Evolutionary conservation across 345 rosid genomes (phyloP).

Genomic region (Eucalyptus curtisii): DNA sequence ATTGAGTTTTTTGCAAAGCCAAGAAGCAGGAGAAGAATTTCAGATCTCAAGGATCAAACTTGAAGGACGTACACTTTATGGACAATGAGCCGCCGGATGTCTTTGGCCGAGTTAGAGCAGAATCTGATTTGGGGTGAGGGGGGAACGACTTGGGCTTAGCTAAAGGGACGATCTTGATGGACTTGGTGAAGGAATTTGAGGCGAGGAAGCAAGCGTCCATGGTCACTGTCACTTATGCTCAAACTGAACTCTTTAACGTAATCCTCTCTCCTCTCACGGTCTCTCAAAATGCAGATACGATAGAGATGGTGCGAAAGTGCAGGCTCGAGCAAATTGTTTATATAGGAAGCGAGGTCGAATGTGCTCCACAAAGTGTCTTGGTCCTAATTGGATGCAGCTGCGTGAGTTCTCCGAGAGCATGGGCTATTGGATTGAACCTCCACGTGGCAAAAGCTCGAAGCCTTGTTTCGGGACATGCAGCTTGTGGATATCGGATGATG

Average conservation of each 20-base stretch:
- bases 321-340: not conserved
- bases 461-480: not conserved
- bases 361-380: conserved; percentile 27
- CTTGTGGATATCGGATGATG: not conserved
- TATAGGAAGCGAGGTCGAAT: not conserved
- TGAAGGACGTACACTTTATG: not conserved
- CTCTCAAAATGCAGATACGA: not conserved
- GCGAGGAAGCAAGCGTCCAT: conserved; percentile 77
- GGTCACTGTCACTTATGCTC: not conserved
- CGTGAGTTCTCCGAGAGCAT: conserved; percentile 2
- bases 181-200: conserved; percentile 42
- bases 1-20: not conserved
- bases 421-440: conserved; percentile 30
- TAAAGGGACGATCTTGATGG: conserved; percentile 28
- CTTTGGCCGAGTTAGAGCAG: conserved; percentile 14
- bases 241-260: not conserved
- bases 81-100: not conserved
- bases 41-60: not conserved
- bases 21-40: not conserved
- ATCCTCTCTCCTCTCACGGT: not conserved
- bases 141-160: conserved; percentile 12
- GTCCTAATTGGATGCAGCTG: not conserved
- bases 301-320: not conserved
- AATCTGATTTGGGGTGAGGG: conserved; percentile 24
- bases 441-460: conserved; percentile 9